Base-by-base conservation (phyloP, 345 rosid species). In the Jatropha curcas region DNA sequence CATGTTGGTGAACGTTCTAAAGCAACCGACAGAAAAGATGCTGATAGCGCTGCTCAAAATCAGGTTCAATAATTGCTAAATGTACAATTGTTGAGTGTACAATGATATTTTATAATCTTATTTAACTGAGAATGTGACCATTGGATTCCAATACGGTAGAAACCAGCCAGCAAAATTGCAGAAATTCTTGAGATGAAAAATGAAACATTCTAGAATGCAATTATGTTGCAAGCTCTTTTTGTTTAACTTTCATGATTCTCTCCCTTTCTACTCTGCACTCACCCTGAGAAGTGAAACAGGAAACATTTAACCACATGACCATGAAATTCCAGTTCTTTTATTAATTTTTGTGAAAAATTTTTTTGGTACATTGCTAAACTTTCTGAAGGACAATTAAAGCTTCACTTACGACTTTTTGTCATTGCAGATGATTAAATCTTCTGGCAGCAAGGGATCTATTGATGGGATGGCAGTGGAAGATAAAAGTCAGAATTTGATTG, bases 341-440 rank as follows among this genome's bases (percentile, higher is more conserved):
- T 68, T 16, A 24, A 10, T 16, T 34, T 11, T n/a, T 16, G 43
- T 60, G 60, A 22, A 24, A 22, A 24, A 8, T 0, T 13, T n/a
- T 24, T 71, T 16, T 50, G 31, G 33, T 50, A 48, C 16, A 60
- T 71, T 71, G 48, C 35, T 56, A 17, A 27, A 27, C n/a, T 56
- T 55, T 65, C 68, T 41, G 53, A 41, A 13, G 8, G 4, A 14
- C 31, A 27, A 65, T 27, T 22, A 25, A 68, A 53, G 41, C 4
- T 45, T 60, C 43, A 50, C 50, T 61, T 46, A 39, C 50, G 12
- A 10, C 27, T 24, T 19, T 56, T 77, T 27, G 62, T 76, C 30
- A 67, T 55, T 80, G 83, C 79, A 92, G 96, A 78, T 74, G 53
- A 71, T 48, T 37, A 16, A 72, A 48, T 74, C 85, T 68, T 72